A percentile compares a stretch with the other conserved stretches of the same genome.
phyloP scores from a whole-genome alignment of 2,329 filamentous ascomycete genomes.

The Aspergillus sp. region DNA sequence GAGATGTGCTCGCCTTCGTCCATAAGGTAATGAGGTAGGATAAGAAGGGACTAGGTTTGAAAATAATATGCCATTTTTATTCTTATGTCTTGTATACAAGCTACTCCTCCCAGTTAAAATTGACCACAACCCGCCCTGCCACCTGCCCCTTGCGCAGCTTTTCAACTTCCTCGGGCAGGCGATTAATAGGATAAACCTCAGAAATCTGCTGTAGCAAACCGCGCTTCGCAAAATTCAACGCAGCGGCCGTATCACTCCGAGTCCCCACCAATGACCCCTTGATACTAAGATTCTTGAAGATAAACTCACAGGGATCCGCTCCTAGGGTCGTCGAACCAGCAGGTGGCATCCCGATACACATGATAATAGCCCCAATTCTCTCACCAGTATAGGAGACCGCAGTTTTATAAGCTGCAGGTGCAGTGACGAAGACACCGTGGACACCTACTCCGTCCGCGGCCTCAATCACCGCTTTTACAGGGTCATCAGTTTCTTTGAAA shows the following conservation, averaged over 20 bases:
- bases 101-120: conserved; percentile 44
- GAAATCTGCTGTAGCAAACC: conserved; percentile 52
- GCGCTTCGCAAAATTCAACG: conserved; percentile 47
- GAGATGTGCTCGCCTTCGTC: no score
- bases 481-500: conserved; percentile 44
- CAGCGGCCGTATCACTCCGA: conserved; percentile 35
- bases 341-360: conserved; percentile 50
- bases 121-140: conserved; percentile 54
- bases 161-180: conserved; percentile 54
- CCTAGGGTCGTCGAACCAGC: conserved; percentile 20
- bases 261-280: conserved; percentile 32
- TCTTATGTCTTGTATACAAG: no score
- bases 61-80: no score
- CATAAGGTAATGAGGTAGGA: no score
- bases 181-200: conserved; percentile 48
- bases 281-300: conserved; percentile 27
- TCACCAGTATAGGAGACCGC: conserved; percentile 39
- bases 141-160: conserved; percentile 51
- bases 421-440: conserved; percentile 47
- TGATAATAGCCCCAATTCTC: conserved; percentile 51
- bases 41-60: no score
- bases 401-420: conserved; percentile 40
- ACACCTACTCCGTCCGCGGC: conserved; percentile 49
- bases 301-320: conserved; percentile 25
- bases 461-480: conserved; percentile 44